phyloP scores from a whole-genome alignment of 2,329 filamentous ascomycete genomes.

The Lasiodiplodia theobromae region DNA sequence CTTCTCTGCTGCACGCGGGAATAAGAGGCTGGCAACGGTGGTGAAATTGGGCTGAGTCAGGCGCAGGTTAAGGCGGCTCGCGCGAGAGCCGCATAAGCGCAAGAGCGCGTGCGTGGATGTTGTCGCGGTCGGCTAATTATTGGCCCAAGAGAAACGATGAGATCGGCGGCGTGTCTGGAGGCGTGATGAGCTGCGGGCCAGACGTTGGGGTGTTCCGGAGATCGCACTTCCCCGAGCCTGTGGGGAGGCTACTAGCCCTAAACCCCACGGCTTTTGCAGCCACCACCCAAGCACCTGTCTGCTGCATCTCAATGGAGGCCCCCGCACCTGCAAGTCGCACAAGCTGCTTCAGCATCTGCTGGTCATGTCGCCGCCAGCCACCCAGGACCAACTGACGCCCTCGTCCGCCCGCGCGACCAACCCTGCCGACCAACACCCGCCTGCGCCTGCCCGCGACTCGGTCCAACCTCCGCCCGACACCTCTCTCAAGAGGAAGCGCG shows the following conservation, averaged over 20 bases:
- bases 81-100: not conserved
- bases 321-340: not conserved
- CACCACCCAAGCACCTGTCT: not conserved
- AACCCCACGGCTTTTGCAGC: slow-evolving; percentile 26
- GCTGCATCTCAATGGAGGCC: slow-evolving; percentile 14
- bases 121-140: not conserved
- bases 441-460: slow-evolving; percentile 8
- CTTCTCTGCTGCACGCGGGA: not conserved
- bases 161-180: slow-evolving; percentile 13
- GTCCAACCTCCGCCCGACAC: not conserved
- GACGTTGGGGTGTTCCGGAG: slow-evolving; percentile 2
- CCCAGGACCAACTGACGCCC: slow-evolving; percentile 11
- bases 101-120: not conserved
- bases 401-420: slow-evolving; percentile 14
- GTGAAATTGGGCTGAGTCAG: slow-evolving; percentile 15
- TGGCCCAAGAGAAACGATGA: not conserved
- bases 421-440: not conserved
- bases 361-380: slow-evolving; percentile 14
- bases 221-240: slow-evolving; percentile 6
- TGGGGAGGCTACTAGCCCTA: slow-evolving; percentile 13
- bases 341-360: slow-evolving; percentile 3
- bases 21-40: slow-evolving; percentile 1
- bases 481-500: slow-evolving; percentile 29
- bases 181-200: not conserved
- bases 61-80: not conserved